Evolutionary conservation across 2,329 filamentous ascomycete genomes (phyloP), one percentile per base, ranked within the genome.

Genomic region (Epichloe baconii): DNA sequence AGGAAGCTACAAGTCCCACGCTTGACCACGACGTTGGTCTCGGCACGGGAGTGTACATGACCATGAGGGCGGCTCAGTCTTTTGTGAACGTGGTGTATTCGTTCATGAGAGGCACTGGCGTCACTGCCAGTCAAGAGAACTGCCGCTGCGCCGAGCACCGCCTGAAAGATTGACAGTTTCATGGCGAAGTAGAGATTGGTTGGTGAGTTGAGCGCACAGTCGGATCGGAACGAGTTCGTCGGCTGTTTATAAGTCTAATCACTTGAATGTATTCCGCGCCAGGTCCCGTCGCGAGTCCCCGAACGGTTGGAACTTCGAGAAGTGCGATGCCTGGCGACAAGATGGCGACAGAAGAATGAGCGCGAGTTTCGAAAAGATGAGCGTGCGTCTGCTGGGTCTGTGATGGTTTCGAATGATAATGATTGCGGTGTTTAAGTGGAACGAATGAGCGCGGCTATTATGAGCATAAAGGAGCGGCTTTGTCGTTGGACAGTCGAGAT

Each of bases 1-100:
- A 21, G 86, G 59, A 90, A 85, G 50, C 72, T 61, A 67, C 86
- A 90, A 52, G 72, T 68, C 68, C 59, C 62, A 37, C 79, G 75
- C 67, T 80, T 82, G 59, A 74, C 68, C 34, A 80, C 40, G 53
- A 49, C 61, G 56, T 52, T 53, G 38, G 50, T 49, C 47, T 56
- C 53, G 31, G 57, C 56, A 19, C 56, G 50, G 15, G 58, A 49
- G 44, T 58, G 48, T 38, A 37, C 23, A 50, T 59, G 57, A 8
- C 55, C 57, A 44, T 65, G 60, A 44, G 55, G 50, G 48, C 69
- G 69, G 44, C 54, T 56, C 17, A 48, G n/a, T 21, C 49, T 49
- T 31, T 67, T 67, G 57, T 76, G 69, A 51, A 66, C 63, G 52
- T 70, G 68, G 52, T 66, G 66, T 49, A 65, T 61, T 42, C 62